A percentile compares a stretch with the other conserved stretches of the same genome.
These are phyloP conservation scores for Ceratobasidium sp. DNA, from an alignment of 1,284 basidiomycete species.

Conservation along the genomic window DNA sequence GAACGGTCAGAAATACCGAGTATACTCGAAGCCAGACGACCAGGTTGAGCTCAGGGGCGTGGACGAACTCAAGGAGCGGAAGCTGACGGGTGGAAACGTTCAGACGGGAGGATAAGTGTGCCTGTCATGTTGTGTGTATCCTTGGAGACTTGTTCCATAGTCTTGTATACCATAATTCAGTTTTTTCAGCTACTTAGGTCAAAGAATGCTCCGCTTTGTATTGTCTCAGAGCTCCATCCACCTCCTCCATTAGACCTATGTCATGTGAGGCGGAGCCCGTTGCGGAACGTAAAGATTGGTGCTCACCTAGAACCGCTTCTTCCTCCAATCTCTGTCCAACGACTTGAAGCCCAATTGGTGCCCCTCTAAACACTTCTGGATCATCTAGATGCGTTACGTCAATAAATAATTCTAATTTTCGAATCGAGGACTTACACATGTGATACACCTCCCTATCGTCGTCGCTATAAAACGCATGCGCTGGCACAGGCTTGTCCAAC, in stretches of 20 bases:
- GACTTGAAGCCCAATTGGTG: slow-evolving; percentile 73
- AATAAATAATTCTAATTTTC: not conserved
- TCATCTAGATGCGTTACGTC: slow-evolving; percentile 56
- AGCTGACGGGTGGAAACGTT: no score
- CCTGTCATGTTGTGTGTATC: no score
- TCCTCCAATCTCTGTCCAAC: slow-evolving; percentile 75
- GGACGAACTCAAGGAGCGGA: no score
- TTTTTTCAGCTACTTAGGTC: not conserved
- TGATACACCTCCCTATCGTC: slow-evolving; percentile 60
- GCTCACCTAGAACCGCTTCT: slow-evolving; percentile 58
- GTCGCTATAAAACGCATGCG: slow-evolving; percentile 55
- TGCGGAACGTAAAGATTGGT: not conserved
- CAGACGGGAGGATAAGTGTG: no score
- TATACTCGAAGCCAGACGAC: not conserved
- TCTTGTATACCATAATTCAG: no score
- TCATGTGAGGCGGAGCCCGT: not conserved
- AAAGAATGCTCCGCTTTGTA: not conserved
- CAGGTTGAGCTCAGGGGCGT: slow-evolving; percentile 14
- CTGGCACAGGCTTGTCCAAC: slow-evolving; percentile 55
- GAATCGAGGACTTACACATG: slow-evolving; percentile 56
- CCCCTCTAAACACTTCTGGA: slow-evolving; percentile 61
- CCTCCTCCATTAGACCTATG: slow-evolving; percentile 67
- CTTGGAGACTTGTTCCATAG: no score
- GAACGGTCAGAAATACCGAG: not conserved
- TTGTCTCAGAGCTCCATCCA: slow-evolving; percentile 49